Evolutionary conservation across 2,329 filamentous ascomycete species (phyloP).

Genomic region (Mollisia scopiformis): DNA sequence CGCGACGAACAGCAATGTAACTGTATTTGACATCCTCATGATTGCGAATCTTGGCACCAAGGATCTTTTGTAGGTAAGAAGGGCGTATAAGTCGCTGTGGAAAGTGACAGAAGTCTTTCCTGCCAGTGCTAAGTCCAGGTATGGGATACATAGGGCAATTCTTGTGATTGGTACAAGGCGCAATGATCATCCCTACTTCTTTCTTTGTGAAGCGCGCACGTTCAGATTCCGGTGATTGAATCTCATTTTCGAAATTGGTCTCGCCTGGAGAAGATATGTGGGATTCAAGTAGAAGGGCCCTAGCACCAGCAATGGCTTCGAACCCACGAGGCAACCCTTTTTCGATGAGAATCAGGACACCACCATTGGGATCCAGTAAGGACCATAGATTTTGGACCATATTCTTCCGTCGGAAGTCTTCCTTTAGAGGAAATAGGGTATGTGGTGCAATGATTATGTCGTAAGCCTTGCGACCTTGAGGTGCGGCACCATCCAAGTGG

Average conservation of each 20-base stretch:
- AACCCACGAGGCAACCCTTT: constrained; percentile 92
- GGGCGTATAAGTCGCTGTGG: constrained; percentile 87
- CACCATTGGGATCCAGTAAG: constrained; percentile 80
- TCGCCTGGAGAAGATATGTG: constrained; percentile 69
- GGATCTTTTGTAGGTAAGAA: constrained; percentile 75
- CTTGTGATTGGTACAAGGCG: constrained; percentile 86
- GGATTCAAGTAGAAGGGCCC: constrained; percentile 75
- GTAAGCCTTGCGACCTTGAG: constrained; percentile 72
- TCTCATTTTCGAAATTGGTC: constrained; percentile 41
- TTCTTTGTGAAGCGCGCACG: constrained; percentile 41
- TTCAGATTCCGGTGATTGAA: constrained; percentile 29
- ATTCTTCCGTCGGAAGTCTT: constrained; percentile 76
- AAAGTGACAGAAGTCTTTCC: constrained; percentile 92
- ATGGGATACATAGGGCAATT: constrained; percentile 86
- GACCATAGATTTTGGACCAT: constrained; percentile 89
- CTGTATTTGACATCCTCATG: constrained; percentile 92
- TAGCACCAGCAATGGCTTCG: constrained; percentile 84
- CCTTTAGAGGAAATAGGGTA: constrained; percentile 73
- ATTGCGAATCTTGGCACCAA: constrained; percentile 71
- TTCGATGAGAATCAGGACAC: constrained; percentile 84
- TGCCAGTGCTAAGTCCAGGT: constrained; percentile 69
- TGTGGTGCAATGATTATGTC: constrained; percentile 92
- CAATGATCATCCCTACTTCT: constrained; percentile 66
- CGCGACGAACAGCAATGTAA: constrained; percentile 84
- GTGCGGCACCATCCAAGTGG: constrained; percentile 59